These are phyloP conservation scores for Pseudonitzschia multiseries DNA, from an alignment of 108 stramenopile genomes.

Conservation along the genomic window DNA sequence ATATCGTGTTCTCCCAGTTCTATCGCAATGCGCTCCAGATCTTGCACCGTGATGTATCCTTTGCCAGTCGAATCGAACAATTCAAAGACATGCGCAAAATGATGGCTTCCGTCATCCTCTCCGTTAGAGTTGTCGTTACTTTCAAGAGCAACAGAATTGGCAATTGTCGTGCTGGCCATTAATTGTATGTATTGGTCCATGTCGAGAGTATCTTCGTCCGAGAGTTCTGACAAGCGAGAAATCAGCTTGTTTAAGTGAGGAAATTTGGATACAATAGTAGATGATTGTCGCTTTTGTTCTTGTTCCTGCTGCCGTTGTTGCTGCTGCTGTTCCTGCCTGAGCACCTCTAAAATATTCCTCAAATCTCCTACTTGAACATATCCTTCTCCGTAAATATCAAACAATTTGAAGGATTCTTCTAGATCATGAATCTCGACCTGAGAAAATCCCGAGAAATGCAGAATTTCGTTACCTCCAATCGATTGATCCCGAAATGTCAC, in stretches of 20 bases:
- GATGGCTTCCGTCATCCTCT: slow-evolving; percentile 37
- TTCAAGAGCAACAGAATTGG: slow-evolving; percentile 49
- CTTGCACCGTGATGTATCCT: slow-evolving; percentile 91
- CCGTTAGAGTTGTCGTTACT: slow-evolving; percentile 33
- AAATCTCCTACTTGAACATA: slow-evolving; percentile 21
- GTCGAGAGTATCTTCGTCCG: slow-evolving; percentile 33
- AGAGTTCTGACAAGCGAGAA: slow-evolving; percentile 10
- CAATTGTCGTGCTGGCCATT: slow-evolving; percentile 76
- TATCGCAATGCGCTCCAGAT: slow-evolving; percentile 92
- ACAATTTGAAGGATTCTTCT: slow-evolving; percentile 35
- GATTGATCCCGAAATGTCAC: neutral
- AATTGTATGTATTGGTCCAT: slow-evolving; percentile 89
- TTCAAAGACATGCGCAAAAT: slow-evolving; percentile 91
- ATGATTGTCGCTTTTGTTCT: neutral
- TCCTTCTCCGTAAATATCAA: slow-evolving; percentile 34
- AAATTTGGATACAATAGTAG: neutral
- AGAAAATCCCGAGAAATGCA: slow-evolving; percentile 25
- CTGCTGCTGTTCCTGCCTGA: slow-evolving; percentile 8
- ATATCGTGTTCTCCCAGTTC: slow-evolving; percentile 97
- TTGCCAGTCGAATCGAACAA: slow-evolving; percentile 96
- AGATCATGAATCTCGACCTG: slow-evolving; percentile 35
- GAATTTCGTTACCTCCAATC: neutral
- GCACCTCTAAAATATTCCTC: slow-evolving; percentile 11
- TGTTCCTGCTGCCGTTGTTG: neutral
- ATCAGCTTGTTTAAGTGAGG: slow-evolving; percentile 26